Base-by-base conservation (phyloP, 805 yeast genomes). In the Hyphopichia homilentoma region DNA sequence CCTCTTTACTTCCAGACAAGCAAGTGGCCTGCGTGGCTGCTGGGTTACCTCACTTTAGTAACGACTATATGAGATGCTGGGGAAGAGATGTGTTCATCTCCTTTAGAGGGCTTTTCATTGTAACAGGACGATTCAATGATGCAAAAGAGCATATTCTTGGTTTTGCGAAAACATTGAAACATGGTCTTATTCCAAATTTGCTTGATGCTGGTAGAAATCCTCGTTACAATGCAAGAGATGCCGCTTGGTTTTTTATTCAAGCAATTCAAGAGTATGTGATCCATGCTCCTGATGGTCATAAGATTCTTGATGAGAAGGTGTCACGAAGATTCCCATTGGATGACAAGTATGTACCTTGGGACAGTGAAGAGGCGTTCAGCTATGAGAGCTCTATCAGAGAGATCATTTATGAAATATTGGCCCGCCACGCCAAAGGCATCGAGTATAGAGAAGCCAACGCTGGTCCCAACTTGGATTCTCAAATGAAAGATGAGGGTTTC, bases 51-150 rank as follows among this genome's bases (percentile, higher is more conserved):
- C 97, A 88, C 59, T 90, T 90, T 61, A 81, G 93, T 52, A 75
- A 73, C 37, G 87, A 83, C 43, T 89, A 84, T 57, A 88, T 90
- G 96, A 73, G 98, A 57, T 87, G 96, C 54, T 90, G 98, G 98
- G 98, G 98, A 15, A 75, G 98, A 52, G 98, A 90, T 59, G 95
- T 88, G 1, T 93, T 93, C 54, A 82, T 90, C 28, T 75, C 96
- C 0, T 69, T 84, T 26, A 68, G 96, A 39, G 98, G 98, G 0
- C 66, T 90, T 30, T 60, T 88, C 35, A 61, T 88, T 16, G 80
- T 84, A 1, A 75, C 96, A 0, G 89, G 83, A 7, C 69, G 97
- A 34, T 78, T 54, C 50, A 85, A 82, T 1, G 87, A 80, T 27
- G 97, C 97, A 1, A 81, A 73, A 48, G 53, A 61, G 24, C 98